Evolutionary conservation across 176 grass and related monocot genomes (phyloP), one percentile per base, ranked within the genome.

Genomic region (Puya raimondii): DNA sequence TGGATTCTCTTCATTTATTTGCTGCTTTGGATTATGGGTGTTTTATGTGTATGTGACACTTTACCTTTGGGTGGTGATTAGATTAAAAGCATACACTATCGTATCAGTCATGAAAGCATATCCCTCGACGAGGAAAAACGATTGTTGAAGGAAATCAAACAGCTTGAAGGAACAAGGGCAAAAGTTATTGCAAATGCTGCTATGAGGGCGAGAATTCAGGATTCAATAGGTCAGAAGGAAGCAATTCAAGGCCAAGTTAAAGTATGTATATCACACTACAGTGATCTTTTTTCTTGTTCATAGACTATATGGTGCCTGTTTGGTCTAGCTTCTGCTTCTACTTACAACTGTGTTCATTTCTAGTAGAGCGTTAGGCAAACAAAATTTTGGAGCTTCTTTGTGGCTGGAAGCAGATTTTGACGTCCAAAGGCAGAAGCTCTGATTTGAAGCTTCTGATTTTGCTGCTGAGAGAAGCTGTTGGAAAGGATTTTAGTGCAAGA

Each of bases 51-150:
- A 33, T 33, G 29, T 75, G 74, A 53, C 58, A 64, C 50, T 68
- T 69, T 66, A 52, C 66, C 50, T 7, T 63, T 75, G 76, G 8
- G 68, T 74, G 6, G 47, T 56, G 70, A 64, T 71, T 67, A 99
- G 94, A 87, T 99, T 14, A 90, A 83, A 67, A 91, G 90, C 53
- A 49, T 99, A 75, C 81, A 91, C 7, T 82, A 99, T 71, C 87
- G 82, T 14, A 90, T 99, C 17, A 69, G 78, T 78, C 94, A 99
- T 73, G 94, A 99, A 69, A 99, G 86, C 74, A 92, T 90, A 66
- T n/a, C 86, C 23, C 82, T 99, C 53, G 70, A 74, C 64, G 89
- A 99, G 78, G 94, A 99, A 75, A 99, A 99, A 72, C 87, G 78
- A 20, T 67, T 93, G 69, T 52, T 99, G 63, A 99, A 81, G 75